These are phyloP conservation scores for Dothideomycetes sp. DNA, from an alignment of 2,329 filamentous ascomycete genomes.

Conservation along the genomic window DNA sequence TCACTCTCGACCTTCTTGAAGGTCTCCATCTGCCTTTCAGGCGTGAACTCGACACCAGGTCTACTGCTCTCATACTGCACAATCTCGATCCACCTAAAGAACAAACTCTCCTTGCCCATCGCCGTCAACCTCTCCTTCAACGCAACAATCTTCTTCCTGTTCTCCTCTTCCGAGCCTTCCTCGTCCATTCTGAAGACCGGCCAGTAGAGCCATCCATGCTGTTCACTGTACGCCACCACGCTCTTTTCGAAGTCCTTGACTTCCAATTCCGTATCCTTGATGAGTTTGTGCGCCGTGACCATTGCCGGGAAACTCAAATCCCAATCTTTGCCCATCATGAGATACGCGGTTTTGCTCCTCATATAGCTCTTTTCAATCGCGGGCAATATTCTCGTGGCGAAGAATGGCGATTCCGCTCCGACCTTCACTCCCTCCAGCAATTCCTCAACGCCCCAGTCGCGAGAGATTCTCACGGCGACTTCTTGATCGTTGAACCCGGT, in stretches of 20 bases:
- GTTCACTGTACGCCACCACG: conserved; percentile 59
- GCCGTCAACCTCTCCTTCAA: conserved; percentile 68
- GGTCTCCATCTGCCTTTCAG: conserved; percentile 61
- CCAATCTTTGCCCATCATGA: conserved; percentile 78
- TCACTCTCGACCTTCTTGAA: conserved; percentile 66
- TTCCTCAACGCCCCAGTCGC: conserved; percentile 58
- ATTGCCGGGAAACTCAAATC: conserved; percentile 80
- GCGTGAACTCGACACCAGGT: conserved; percentile 63
- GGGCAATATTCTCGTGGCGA: conserved; percentile 53
- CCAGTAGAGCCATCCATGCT: conserved; percentile 56
- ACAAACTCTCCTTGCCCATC: conserved; percentile 78
- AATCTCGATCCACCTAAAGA: conserved; percentile 88
- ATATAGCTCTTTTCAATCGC: conserved; percentile 62
- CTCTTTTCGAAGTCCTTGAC: conserved; percentile 62
- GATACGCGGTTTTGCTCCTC: conserved; percentile 72
- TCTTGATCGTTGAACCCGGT: conserved; percentile 73
- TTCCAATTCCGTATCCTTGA: conserved; percentile 52
- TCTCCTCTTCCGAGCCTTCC: conserved; percentile 47
- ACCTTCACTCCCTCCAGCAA: conserved; percentile 45
- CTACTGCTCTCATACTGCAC: conserved; percentile 77
- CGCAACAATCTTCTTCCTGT: conserved; percentile 63
- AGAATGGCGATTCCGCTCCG: conserved; percentile 44
- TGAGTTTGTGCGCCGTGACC: conserved; percentile 60
- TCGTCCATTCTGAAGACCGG: conserved; percentile 25
- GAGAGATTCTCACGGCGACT: conserved; percentile 69